phyloP scores from a whole-genome alignment of 441 rosid genomes.

The Gossypium davidsonii region DNA sequence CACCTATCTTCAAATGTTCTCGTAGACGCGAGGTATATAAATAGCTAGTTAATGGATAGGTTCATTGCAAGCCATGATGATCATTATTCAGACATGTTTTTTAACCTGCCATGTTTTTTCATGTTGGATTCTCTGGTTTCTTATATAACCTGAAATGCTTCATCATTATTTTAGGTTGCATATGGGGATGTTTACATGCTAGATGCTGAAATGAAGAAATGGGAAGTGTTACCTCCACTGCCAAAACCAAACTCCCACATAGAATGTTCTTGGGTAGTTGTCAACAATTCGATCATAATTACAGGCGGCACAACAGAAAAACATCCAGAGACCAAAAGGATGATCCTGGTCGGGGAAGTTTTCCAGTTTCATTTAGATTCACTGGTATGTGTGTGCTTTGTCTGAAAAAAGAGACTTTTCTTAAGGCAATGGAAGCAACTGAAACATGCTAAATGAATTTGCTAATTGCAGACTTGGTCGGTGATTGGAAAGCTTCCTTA shows the following conservation, averaged over 20 bases:
- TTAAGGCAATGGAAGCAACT: background rate
- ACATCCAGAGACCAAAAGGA: constrained; percentile 74
- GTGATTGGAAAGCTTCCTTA: constrained; percentile 75
- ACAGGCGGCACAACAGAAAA: constrained; percentile 81
- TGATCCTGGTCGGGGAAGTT: constrained; percentile 76
- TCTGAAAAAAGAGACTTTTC: background rate
- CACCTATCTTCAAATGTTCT: constrained; percentile 83
- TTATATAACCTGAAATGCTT: background rate
- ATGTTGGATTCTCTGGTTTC: background rate
- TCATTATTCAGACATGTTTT: background rate
- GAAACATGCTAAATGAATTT: background rate
- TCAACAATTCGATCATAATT: constrained; percentile 65
- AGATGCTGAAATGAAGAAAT: constrained; percentile 56
- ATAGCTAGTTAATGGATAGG: background rate
- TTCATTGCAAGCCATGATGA: background rate
- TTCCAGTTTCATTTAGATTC: constrained; percentile 60
- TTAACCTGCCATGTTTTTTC: background rate
- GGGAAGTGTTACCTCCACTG: constrained; percentile 68
- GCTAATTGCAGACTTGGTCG: constrained; percentile 63
- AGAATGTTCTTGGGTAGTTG: constrained; percentile 72
- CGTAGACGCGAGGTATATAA: constrained; percentile 63
- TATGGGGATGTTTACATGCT: constrained; percentile 77
- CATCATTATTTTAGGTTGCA: constrained; percentile 45
- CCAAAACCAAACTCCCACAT: constrained; percentile 82
- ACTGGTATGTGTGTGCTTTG: constrained; percentile 30